Conservation (phyloP, 768 basidiomycete genomes). For the Tricholoma terreum region DNA sequence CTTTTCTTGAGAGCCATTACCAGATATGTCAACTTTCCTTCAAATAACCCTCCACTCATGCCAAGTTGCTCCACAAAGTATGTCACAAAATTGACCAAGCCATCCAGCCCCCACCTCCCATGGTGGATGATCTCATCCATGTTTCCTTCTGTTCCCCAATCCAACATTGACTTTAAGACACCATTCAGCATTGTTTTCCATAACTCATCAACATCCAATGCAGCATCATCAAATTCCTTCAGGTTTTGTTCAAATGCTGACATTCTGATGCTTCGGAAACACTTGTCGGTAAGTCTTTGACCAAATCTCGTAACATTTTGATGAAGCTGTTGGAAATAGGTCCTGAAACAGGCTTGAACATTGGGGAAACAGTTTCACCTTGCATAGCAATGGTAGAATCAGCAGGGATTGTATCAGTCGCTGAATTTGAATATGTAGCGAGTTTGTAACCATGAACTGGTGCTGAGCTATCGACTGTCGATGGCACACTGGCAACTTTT, state of each 20-base stretch:
- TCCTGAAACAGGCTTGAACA: not conserved
- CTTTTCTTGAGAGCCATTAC: conserved; percentile 13
- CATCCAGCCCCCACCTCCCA: conserved; percentile 19
- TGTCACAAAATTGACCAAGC: conserved; percentile 16
- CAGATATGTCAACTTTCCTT: conserved; percentile 22
- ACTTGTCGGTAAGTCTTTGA: not conserved
- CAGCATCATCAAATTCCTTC: not conserved
- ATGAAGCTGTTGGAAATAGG: not conserved
- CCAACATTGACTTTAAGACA: conserved; percentile 4
- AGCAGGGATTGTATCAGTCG: not conserved
- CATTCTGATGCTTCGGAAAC: not conserved
- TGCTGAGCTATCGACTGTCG: not conserved
- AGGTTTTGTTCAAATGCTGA: not conserved
- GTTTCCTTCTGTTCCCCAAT: conserved; percentile 20
- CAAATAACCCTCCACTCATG: conserved; percentile 20
- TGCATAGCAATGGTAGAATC: not conserved
- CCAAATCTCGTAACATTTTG: not conserved
- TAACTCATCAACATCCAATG: not conserved
- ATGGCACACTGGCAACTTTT: not conserved
- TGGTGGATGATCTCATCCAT: conserved; percentile 10
- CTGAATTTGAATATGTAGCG: not conserved
- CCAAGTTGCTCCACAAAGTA: conserved; percentile 19
- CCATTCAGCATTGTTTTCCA: not conserved
- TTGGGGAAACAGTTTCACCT: not conserved
- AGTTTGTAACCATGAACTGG: not conserved